A percentile compares a stretch with the other conserved stretches of the same genome.
phyloP scores from a whole-genome alignment of 2,329 filamentous ascomycete species.

The Colletotrichum higginsianum region DNA sequence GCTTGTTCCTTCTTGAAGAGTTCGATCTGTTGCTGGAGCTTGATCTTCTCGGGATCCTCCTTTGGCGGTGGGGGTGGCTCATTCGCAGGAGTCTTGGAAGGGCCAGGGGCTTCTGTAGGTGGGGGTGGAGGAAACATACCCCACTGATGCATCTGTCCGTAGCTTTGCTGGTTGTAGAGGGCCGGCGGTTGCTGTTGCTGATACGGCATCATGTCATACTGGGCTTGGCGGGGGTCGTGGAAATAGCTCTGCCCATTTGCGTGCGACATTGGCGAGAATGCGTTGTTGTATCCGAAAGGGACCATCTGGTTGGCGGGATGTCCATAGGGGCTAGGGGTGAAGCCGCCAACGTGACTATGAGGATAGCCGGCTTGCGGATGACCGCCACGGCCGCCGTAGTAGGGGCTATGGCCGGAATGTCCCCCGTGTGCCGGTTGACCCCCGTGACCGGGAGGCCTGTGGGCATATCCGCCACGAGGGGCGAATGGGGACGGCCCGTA shows the following conservation, averaged over 20 bases:
- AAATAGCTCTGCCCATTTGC: constrained; percentile 59
- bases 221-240: constrained; percentile 53
- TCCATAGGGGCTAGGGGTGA: constrained; percentile 50
- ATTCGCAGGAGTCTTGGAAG: constrained; percentile 54
- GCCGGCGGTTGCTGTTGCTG: constrained; percentile 50
- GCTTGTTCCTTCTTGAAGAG: constrained; percentile 63
- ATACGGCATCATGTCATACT: constrained; percentile 68
- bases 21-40: constrained; percentile 73
- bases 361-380: constrained; percentile 55
- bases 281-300: constrained; percentile 61
- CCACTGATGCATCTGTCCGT: constrained; percentile 53
- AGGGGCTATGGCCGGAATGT: constrained; percentile 48
- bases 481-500: constrained; percentile 56
- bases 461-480: constrained; percentile 44
- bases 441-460: constrained; percentile 42
- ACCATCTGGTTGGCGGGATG: constrained; percentile 61
- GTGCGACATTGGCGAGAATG: constrained; percentile 61
- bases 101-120: constrained; percentile 57
- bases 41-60: constrained; percentile 71
- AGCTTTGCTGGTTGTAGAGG: constrained; percentile 51
- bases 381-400: constrained; percentile 49
- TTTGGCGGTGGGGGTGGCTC: constrained; percentile 60
- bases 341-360: constrained; percentile 65
- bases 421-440: constrained; percentile 25
- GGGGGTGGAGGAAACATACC: constrained; percentile 58